Base-by-base conservation (phyloP, 108 stramenopile genomes). In the Nitzschia sp. region DNA sequence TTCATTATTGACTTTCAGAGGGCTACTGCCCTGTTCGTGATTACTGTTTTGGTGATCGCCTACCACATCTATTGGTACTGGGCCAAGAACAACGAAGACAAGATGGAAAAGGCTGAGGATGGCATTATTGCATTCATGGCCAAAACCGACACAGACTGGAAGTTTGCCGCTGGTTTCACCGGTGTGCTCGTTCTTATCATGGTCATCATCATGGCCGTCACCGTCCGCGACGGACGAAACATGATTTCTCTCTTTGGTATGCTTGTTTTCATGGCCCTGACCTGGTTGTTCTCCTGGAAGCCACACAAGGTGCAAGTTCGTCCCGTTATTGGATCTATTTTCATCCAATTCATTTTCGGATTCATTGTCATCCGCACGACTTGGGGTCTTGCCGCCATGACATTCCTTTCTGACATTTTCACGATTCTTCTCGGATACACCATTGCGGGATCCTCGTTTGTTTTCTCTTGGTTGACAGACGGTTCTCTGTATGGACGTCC, bases 341-440 rank as follows among this genome's bases (percentile, higher is more conserved):
- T 64, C 27, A 13, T 72, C 28, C 71, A 64, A 64, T 72, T 64
- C 49, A 64, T 72, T 36, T 64, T 70, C 15, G 69, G 69, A 35
- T 68, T 35, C 54, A 55, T 68, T 56, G 54, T 56, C 54, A 56
- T 68, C n/a, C 19, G 54, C 9, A 56, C 66, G 6, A 33, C 53
- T 24, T 55, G 54, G 54, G 66, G 66, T 34, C 26, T 68, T 15
- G 54, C 32, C 4, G 66, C 54, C 18, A 56, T 68, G 54, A 33
- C 54, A 51, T 68, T 56, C 36, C 17, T 68, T 5, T 29, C 46
- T 3, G 54, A 56, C 11, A 8, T 33, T 18, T 24, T 70, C 19
- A 42, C 46, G 21, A 60, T 11, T 35, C 13, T 70, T 9, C 33
- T 59, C 45, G 32, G 45, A 23, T 59, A 59, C 27, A 59, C 69